phyloP scores from a whole-genome alignment of 2,329 filamentous ascomycete species.

The Canariomyces notabilis region DNA sequence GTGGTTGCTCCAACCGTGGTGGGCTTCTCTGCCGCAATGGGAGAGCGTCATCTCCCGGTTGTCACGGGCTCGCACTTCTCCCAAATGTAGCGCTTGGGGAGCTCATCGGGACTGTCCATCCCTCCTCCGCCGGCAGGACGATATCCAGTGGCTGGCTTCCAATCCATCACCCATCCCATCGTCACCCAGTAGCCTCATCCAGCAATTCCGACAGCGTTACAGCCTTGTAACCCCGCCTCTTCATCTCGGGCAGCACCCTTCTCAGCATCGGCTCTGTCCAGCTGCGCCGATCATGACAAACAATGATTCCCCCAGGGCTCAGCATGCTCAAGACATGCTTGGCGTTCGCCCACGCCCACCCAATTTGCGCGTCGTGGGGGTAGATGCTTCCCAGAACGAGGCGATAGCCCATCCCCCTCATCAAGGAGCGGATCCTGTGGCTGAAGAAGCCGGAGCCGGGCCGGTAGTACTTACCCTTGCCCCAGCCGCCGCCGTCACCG shows the following conservation, averaged over 20 bases:
- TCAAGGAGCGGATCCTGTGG: slow-evolving; percentile 57
- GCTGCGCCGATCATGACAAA: slow-evolving; percentile 78
- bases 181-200: slow-evolving; percentile 29
- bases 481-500: neutral
- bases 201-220: slow-evolving; percentile 68
- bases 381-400: slow-evolving; percentile 82
- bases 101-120: too few relatives aligned
- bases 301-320: slow-evolving; percentile 69
- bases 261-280: slow-evolving; percentile 80
- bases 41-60: too few relatives aligned
- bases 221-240: slow-evolving; percentile 62
- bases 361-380: slow-evolving; percentile 86
- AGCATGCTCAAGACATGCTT: slow-evolving; percentile 76
- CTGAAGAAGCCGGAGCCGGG: slow-evolving; percentile 84
- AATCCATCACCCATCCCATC: neutral
- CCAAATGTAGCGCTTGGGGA: too few relatives aligned
- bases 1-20: too few relatives aligned
- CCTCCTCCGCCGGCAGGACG: too few relatives aligned
- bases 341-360: slow-evolving; percentile 64
- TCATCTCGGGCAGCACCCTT: slow-evolving; percentile 66
- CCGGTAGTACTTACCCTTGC: slow-evolving; percentile 63
- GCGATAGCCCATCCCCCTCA: slow-evolving; percentile 59
- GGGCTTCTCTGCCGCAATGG: too few relatives aligned
- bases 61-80: too few relatives aligned
- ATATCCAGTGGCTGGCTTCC: too few relatives aligned